Percentiles rank a stretch among this genome's conserved stretches.
Conservation (phyloP, 2,329 filamentous ascomycete genomes). For the Fusarium sp. region DNA sequence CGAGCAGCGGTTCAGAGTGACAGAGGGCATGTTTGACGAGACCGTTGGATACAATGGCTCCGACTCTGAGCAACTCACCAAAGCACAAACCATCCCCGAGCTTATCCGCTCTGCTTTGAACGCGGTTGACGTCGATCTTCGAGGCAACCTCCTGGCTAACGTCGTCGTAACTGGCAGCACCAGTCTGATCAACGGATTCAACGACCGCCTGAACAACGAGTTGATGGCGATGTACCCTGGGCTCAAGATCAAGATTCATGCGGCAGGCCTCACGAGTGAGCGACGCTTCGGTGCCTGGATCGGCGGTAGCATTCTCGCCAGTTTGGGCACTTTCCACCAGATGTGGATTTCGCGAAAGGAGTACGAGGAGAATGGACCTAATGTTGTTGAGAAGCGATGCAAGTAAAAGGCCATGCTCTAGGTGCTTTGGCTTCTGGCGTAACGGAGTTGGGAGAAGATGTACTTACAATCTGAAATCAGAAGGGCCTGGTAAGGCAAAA, state of each 20-base stretch:
- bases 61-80: slow-evolving; percentile 61
- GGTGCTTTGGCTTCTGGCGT: slow-evolving; percentile 42
- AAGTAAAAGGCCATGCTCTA: slow-evolving; percentile 63
- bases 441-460: slow-evolving; percentile 47
- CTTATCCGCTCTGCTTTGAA: slow-evolving; percentile 80
- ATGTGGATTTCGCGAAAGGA: slow-evolving; percentile 99
- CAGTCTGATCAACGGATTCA: slow-evolving; percentile 88
- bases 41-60: slow-evolving; percentile 69
- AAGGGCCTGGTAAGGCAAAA: slow-evolving; percentile 38
- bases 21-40: slow-evolving; percentile 92
- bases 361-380: slow-evolving; percentile 92
- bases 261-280: slow-evolving; percentile 85
- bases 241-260: slow-evolving; percentile 86
- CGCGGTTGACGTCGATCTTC: slow-evolving; percentile 87
- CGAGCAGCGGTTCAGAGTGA: slow-evolving; percentile 83
- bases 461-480: slow-evolving; percentile 36
- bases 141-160: slow-evolving; percentile 83
- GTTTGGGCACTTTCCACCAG: slow-evolving; percentile 96
- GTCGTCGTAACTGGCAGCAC: slow-evolving; percentile 92
- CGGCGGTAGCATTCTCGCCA: slow-evolving; percentile 93
- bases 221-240: slow-evolving; percentile 83
- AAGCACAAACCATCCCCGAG: slow-evolving; percentile 82
- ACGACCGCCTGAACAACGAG: slow-evolving; percentile 87
- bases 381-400: slow-evolving; percentile 95
- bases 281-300: slow-evolving; percentile 94